Conservation (phyloP, 2,329 filamentous ascomycete species). For the Blastomyces emzantsi region DNA sequence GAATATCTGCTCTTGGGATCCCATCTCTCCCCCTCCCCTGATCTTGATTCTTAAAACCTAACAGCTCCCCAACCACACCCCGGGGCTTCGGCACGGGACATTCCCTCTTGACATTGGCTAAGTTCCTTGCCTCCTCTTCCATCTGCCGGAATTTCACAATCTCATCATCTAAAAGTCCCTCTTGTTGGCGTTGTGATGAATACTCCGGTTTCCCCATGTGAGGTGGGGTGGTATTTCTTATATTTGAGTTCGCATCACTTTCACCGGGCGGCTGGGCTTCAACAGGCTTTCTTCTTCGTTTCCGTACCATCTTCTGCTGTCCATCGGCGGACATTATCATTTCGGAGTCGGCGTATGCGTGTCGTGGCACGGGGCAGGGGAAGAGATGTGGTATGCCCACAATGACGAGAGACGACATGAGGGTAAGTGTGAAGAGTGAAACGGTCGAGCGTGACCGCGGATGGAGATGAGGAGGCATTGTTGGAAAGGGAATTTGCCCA, state of each 20-base stretch:
- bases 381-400: conserved; percentile 84
- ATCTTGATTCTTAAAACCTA: conserved; percentile 53
- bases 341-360: conserved; percentile 62
- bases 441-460: conserved; percentile 89
- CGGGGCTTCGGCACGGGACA: conserved; percentile 89
- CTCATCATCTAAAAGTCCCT: conserved; percentile 26
- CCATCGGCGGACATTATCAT: conserved; percentile 35
- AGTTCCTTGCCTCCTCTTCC: conserved; percentile 32
- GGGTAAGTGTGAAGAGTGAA: conserved; percentile 88
- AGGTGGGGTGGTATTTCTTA: background rate
- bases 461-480: conserved; percentile 78
- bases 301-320: conserved; percentile 33
- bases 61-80: conserved; percentile 64
- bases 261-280: conserved; percentile 13
- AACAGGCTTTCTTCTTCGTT: conserved; percentile 28
- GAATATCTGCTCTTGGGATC: conserved; percentile 13
- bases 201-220: background rate
- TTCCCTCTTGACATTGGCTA: conserved; percentile 51
- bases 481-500: conserved; percentile 10
- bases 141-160: conserved; percentile 37
- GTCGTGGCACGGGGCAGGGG: conserved; percentile 76
- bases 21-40: conserved; percentile 15
- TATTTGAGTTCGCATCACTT: conserved; percentile 11
- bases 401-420: conserved; percentile 82
- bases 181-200: background rate